Conservation (phyloP, 306 rosid species). For the Malus domestica region DNA sequence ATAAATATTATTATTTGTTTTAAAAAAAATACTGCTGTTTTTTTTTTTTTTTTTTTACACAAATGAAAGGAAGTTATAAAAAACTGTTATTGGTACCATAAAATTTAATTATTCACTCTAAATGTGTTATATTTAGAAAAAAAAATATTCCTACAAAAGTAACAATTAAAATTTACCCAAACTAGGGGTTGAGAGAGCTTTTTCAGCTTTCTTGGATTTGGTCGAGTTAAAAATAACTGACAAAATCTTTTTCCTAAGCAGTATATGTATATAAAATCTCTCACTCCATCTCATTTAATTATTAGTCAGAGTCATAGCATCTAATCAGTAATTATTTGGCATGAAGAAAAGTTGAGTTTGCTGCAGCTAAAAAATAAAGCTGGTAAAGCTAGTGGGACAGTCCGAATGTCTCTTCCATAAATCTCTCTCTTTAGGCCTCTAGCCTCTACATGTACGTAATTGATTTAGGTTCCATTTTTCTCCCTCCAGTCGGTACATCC, state of each 20-base stretch:
- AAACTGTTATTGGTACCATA: no score
- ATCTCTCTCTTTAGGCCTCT: conserved; percentile 18
- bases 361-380: conserved; percentile 32
- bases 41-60: no score
- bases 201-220: neutral
- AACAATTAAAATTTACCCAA: no score
- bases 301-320: conserved; percentile 29
- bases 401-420: conserved; percentile 79
- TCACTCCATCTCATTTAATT: neutral
- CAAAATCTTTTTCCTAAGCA: conserved; percentile 10
- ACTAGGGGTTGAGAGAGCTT: no score
- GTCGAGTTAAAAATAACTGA: conserved; percentile 8
- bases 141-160: no score
- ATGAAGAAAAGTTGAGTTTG: conserved; percentile 12
- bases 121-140: no score
- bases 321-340: conserved; percentile 33
- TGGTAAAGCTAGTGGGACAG: conserved; percentile 85
- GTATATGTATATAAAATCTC: neutral
- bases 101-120: no score
- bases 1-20: no score
- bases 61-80: no score
- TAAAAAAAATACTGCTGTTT: no score
- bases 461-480: neutral
- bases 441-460: neutral
- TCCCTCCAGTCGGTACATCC: conserved; percentile 15